Conservation (phyloP, 2,329 filamentous ascomycete species). For the Fusarium robinianum region DNA sequence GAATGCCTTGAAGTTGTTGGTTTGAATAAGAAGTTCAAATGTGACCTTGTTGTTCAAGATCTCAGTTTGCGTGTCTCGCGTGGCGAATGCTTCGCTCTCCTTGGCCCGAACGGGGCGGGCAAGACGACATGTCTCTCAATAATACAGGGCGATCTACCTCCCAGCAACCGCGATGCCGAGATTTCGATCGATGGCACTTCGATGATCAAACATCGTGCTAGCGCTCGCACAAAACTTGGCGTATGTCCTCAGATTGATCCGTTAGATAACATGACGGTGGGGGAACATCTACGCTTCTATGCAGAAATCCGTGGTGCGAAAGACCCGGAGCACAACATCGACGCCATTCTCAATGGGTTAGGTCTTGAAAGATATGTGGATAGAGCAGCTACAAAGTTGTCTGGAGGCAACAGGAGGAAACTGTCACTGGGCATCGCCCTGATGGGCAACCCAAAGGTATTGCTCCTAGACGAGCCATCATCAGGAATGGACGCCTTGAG, state of each 20-base stretch:
- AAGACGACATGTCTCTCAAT: constrained; percentile 14
- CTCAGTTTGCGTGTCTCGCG: constrained; percentile 1
- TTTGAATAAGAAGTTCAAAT: background rate
- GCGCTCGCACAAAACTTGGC: constrained; percentile 67
- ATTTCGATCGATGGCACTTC: constrained; percentile 72
- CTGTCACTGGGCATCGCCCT: constrained; percentile 74
- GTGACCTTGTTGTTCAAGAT: background rate
- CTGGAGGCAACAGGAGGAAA: constrained; percentile 79
- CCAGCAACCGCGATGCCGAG: constrained; percentile 40
- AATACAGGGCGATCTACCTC: constrained; percentile 13
- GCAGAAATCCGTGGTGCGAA: constrained; percentile 70
- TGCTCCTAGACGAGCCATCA: constrained; percentile 76
- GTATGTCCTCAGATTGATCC: constrained; percentile 75
- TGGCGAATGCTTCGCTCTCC: constrained; percentile 9
- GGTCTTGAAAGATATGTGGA: constrained; percentile 64
- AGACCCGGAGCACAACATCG: constrained; percentile 51
- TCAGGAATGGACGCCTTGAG: constrained; percentile 75
- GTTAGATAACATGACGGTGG: constrained; percentile 74
- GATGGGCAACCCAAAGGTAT: constrained; percentile 73
- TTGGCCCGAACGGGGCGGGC: constrained; percentile 14
- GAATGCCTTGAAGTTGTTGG: background rate
- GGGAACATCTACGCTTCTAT: constrained; percentile 74
- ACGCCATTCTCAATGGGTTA: constrained; percentile 65
- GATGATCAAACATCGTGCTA: constrained; percentile 65
- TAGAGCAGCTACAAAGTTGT: constrained; percentile 69